Evolutionary conservation across 441 rosid species (phyloP).

Genomic region (Croton setiger): DNA sequence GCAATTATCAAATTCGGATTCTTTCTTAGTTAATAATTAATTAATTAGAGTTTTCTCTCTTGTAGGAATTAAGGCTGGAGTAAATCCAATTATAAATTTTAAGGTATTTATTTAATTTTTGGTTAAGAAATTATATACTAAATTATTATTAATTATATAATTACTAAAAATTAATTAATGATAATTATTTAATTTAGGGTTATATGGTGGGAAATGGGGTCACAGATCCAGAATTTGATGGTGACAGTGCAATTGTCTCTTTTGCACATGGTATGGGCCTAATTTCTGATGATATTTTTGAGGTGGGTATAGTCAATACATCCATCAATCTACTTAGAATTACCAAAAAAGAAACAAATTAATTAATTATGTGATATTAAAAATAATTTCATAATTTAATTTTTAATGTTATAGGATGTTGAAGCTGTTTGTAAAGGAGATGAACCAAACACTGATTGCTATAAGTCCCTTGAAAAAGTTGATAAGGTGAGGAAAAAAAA

Average conservation of each 20-base stretch:
- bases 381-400: neutral
- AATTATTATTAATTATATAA: neutral
- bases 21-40: too few species aligned
- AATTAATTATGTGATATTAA: neutral
- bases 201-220: constrained; percentile 51
- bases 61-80: constrained; percentile 44
- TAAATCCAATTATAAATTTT: constrained; percentile 45
- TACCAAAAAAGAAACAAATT: neutral
- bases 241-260: constrained; percentile 33
- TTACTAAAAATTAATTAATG: neutral
- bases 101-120: constrained; percentile 28
- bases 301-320: constrained; percentile 19
- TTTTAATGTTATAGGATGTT: constrained; percentile 36
- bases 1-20: too few species aligned
- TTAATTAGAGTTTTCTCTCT: neutral
- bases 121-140: too few species aligned
- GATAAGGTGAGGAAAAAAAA: constrained; percentile 20
- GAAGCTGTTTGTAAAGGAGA: constrained; percentile 30
- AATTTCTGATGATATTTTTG: constrained; percentile 41
- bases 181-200: constrained; percentile 30
- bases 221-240: constrained; percentile 27
- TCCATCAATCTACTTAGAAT: neutral
- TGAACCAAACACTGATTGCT: constrained; percentile 17
- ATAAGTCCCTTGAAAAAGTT: constrained; percentile 21
- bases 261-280: constrained; percentile 58